Base-by-base conservation (phyloP, 352 stramenopile genomes). In the Phytophthora foliorum region DNA sequence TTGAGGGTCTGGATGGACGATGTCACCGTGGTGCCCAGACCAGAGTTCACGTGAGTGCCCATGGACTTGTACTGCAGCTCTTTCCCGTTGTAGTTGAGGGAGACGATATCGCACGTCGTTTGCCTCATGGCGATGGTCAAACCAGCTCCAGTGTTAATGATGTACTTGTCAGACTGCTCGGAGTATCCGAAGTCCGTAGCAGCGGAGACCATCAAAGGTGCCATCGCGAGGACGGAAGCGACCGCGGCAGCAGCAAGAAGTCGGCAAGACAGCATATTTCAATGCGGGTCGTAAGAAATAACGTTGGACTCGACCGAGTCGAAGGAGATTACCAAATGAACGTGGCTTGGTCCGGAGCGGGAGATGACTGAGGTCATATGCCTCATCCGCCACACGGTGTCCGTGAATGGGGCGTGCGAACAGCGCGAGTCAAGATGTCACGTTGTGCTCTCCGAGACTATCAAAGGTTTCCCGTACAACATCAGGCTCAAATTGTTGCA, bases 31-130 rank as follows among this genome's bases (percentile, higher is more conserved):
- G n/a, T 41, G 29, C 77, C 74, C 1, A 88, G 61, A 2, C 77
- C 77, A 2, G 77, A 84, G 58, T 84, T 82, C 11, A 84, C 42
- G 49, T 84, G 77, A 14, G 77, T 82, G 25, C 36, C 62, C 62
- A 65, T 82, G 32, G 73, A 77, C 24, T 71, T 75, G 70, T 81
- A 84, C 67, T 84, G 77, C 41, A 84, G 51, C 38, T 81, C 77
- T 24, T 77, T 63, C 10, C 21, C 48, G 10, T 83, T 78, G 72
- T 80, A 80, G 41, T 74, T 68, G 50, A 83, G 73, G 5, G 72
- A 80, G 0, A 61, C 44, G 45, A 84, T 80, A 41, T 84, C 77
- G 36, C 77, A 84, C 52, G 74, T 72, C 29, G 74, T 71, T 34
- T 76, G 57, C 53, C 53, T 53, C 76, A 81, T 81, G 22, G 73